Base-by-base conservation (phyloP, 495 filamentous ascomycete species). In the Penicillium nucicola region DNA sequence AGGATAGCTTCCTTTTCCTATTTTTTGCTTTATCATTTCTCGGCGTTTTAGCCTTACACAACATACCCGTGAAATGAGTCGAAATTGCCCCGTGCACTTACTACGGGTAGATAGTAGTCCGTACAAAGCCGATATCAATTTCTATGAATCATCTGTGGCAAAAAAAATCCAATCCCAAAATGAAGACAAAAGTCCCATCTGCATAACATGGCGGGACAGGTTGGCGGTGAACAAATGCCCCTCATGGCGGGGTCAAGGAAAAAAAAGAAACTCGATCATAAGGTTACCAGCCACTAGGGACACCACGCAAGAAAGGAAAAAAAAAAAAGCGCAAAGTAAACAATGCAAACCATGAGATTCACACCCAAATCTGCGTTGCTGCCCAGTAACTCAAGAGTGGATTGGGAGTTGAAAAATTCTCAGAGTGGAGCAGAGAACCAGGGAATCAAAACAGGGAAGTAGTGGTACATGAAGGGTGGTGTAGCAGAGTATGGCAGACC, bases 331-430 rank as follows among this genome's bases (percentile, higher is more conserved):
- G 42, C 18, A 45, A 44, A 39, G 54, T 56, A 66, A 62, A 64
- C 57, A 61, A 31, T 30, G 25, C 38, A 53, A 67, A 60, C 53
- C 4, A 33, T 41, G 30, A 38, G 36, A 23, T 38, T 38, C 37
- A 56, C 56, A 56, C 58, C 66, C 62, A 64, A 65, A 48, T 52
- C 57, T 72, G 69, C 69, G 68, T 74, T 70, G 71, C 68, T 72
- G 71, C 71, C 71, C 71, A 75, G 71, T 57, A 44, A 45, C 48
- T 49, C 31, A 18, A 45, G 15, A 57, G 57, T 64, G 55, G 59
- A 46, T 47, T 55, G 49, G 39, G 39, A 57, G 41, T 39, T 56
- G 54, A 64, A 72, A 70, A 65, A 57, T 60, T 68, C 58, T 34
- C 37, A 38, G 52, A 60, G 56, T 60, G 56, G 57, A 55, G 55